Conservation (phyloP, 2,329 filamentous ascomycete genomes). For the Hyphodiscus sp. region DNA sequence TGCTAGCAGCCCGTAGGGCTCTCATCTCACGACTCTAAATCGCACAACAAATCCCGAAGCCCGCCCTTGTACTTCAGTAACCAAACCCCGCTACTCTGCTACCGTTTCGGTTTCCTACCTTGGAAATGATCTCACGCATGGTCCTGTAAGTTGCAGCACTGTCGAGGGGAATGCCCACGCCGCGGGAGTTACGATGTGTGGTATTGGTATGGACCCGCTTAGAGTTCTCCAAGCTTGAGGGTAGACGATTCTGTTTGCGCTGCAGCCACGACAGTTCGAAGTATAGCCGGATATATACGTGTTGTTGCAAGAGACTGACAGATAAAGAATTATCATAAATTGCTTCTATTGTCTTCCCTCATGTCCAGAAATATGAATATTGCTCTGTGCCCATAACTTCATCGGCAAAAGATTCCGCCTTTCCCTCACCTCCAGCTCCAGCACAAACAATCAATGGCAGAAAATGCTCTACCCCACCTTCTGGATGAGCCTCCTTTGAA, state of each 20-base stretch:
- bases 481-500: constrained; percentile 56
- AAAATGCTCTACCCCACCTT: constrained; percentile 48
- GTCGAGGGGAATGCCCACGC: constrained; percentile 27
- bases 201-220: neutral
- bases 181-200: neutral
- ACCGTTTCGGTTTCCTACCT: constrained; percentile 21
- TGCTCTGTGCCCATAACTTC: constrained; percentile 13
- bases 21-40: constrained; percentile 3
- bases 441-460: constrained; percentile 52
- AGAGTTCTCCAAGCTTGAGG: constrained; percentile 5
- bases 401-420: constrained; percentile 29
- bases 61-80: neutral
- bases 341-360: neutral
- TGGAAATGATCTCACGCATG: constrained; percentile 28
- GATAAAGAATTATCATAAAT: neutral
- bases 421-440: constrained; percentile 45
- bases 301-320: neutral
- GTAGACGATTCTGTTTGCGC: constrained; percentile 1
- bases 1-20: constrained; percentile 1
- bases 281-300: constrained; percentile 4
- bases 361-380: constrained; percentile 21
- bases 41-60: constrained; percentile 2
- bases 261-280: constrained; percentile 2
- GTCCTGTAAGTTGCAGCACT: constrained; percentile 32
- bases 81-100: constrained; percentile 3